Base-by-base conservation (phyloP, 257 asterid genomes). In the Scutellaria galericulata region DNA sequence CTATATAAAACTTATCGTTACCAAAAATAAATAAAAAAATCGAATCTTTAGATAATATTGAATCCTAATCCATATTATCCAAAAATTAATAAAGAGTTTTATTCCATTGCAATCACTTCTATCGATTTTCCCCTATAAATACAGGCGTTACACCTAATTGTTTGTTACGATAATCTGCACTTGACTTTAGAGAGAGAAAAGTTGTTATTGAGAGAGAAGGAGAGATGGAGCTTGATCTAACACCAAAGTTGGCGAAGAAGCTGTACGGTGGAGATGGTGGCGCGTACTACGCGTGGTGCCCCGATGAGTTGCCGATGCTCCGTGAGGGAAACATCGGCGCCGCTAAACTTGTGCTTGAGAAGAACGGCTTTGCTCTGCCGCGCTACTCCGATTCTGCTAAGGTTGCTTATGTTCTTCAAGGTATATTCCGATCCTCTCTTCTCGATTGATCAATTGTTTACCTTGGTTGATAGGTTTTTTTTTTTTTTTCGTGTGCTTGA, bases 391-490 rank as follows among this genome's bases (percentile, higher is more conserved):
- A 86, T 81, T 83, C 90, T 5, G 84, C 87, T 0, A 81, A 86
- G 62, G 90, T 86, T 55, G 88, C 85, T 37, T 86, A 86, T 73
- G 88, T 86, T 70, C 86, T 86, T 55, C 88, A 83, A 86, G 88
- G 90, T 85, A 74, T 54, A 13, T 48, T 72, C 2, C 10, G 74
- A 55, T 75, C 65, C 8, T 14, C 58, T 41, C 12, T 52, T 27
- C 54, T 48, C 47, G 56, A 42, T 78, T 53, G 61, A 14, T 51
- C 41, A 7, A 5, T 64, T 44, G 42, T 51, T 63, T 52, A 2
- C 5, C 42, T 13, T 64, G 50, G 3, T 22, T 4, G 7, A 10
- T 6, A 64, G 13, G 11, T 7, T 73, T 66, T n/a, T n/a, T 7
- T 73, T 66, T n/a, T n/a, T 40, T 39, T 42, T 24, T 27, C 11